Evolutionary conservation across 1,284 basidiomycete genomes (phyloP).

Genomic region (Trametes polyzona): DNA sequence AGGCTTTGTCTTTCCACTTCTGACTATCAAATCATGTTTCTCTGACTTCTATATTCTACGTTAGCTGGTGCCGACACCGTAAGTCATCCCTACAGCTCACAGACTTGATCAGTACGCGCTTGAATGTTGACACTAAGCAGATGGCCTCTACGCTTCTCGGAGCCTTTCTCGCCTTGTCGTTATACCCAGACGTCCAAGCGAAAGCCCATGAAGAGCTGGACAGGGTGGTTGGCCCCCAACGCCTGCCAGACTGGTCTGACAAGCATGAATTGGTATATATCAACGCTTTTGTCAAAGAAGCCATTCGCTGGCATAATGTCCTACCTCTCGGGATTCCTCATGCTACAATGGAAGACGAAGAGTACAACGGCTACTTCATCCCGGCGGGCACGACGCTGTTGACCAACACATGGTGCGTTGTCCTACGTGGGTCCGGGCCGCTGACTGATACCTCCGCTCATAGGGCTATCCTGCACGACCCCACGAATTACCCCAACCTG

Average conservation of each 20-base stretch:
- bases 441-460: neutral
- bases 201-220: too few species aligned
- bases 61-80: constrained; percentile 2
- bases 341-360: constrained; percentile 11
- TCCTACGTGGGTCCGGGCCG: too few species aligned
- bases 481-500: constrained; percentile 7
- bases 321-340: constrained; percentile 17
- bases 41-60: neutral
- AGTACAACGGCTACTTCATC: constrained; percentile 27
- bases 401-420: neutral
- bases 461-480: neutral
- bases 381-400: constrained; percentile 26
- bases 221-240: constrained; percentile 26
- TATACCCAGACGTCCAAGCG: constrained; percentile 41
- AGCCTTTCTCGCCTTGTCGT: constrained; percentile 39
- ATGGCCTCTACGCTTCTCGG: constrained; percentile 7
- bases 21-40: neutral
- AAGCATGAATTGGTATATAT: constrained; percentile 24
- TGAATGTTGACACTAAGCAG: too few species aligned
- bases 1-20: neutral
- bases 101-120: neutral
- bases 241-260: constrained; percentile 25
- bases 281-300: constrained; percentile 27
- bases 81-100: neutral
- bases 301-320: constrained; percentile 25